Evolutionary conservation across 352 stramenopile genomes (phyloP).

Genomic region (Phytophthora tentaculata): DNA sequence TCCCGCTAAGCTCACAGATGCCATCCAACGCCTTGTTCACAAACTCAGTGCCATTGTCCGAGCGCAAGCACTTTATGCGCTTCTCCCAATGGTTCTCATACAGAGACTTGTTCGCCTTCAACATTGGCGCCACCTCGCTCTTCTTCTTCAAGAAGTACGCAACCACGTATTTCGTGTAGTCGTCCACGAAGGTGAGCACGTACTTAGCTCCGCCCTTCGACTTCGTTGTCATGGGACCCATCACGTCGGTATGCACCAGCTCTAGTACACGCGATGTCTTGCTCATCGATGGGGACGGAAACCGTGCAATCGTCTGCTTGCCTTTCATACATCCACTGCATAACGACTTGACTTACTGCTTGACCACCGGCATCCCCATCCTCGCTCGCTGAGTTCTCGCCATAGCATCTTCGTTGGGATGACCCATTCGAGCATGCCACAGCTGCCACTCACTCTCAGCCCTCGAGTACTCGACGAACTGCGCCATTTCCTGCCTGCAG

Average conservation of each 20-base stretch:
- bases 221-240: too few species aligned
- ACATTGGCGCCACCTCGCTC: neutral
- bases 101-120: too few species aligned
- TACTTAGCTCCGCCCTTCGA: too few species aligned
- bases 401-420: constrained; percentile 12
- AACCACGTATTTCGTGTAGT: neutral
- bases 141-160: neutral
- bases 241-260: constrained; percentile 12
- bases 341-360: neutral
- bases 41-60: too few species aligned
- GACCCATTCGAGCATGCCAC: constrained; percentile 27
- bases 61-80: too few species aligned
- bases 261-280: constrained; percentile 15
- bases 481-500: constrained; percentile 10
- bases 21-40: too few species aligned
- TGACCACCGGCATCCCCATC: constrained; percentile 5
- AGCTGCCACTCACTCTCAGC: constrained; percentile 26
- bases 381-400: constrained; percentile 11
- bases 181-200: neutral
- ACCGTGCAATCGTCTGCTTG: neutral
- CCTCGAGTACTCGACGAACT: constrained; percentile 10
- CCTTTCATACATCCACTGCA: constrained; percentile 21
- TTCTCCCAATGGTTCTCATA: too few species aligned
- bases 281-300: neutral
- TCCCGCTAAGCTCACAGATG: too few species aligned